phyloP scores from a whole-genome alignment of 1,284 basidiomycete genomes.

The Volvariella surrecta region DNA sequence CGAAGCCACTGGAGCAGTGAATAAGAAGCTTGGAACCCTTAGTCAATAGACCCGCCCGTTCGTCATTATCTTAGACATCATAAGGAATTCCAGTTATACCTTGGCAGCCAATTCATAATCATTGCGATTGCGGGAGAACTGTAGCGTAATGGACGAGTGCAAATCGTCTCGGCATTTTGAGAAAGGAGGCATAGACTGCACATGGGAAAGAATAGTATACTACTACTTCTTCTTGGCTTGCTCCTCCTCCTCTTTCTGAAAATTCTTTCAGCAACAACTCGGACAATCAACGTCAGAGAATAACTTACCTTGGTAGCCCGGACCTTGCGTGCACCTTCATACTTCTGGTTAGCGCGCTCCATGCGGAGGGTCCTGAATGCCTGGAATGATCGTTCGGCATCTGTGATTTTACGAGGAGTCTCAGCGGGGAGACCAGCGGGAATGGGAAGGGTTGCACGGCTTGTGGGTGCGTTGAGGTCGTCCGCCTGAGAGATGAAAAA shows the following conservation, averaged over 20 bases:
- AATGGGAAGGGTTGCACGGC: conserved; percentile 65
- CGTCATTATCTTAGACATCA: background rate
- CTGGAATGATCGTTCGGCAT: conserved; percentile 84
- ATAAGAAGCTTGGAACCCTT: conserved; percentile 27
- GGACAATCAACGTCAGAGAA: conserved; percentile 6
- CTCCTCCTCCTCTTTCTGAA: conserved; percentile 86
- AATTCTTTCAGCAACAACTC: conserved; percentile 5
- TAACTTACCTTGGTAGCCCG: conserved; percentile 69
- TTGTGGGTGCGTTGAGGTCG: conserved; percentile 77
- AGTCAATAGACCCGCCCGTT: conserved; percentile 8
- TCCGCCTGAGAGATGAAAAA: conserved; percentile 56
- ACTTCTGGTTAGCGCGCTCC: conserved; percentile 77
- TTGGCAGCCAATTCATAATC: background rate
- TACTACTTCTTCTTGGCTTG: conserved; percentile 87
- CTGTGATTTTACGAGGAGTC: conserved; percentile 89
- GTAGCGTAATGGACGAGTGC: conserved; percentile 14
- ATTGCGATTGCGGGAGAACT: background rate
- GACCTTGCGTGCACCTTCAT: conserved; percentile 82
- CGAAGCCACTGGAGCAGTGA: conserved; percentile 52
- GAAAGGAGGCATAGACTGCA: conserved; percentile 21
- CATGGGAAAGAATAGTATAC: conserved; percentile 21
- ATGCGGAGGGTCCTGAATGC: conserved; percentile 88
- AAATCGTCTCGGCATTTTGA: conserved; percentile 21
- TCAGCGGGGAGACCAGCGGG: conserved; percentile 67
- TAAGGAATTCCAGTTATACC: background rate